Conservation (phyloP, 2,329 filamentous ascomycete species). For the Alternaria triticina region DNA sequence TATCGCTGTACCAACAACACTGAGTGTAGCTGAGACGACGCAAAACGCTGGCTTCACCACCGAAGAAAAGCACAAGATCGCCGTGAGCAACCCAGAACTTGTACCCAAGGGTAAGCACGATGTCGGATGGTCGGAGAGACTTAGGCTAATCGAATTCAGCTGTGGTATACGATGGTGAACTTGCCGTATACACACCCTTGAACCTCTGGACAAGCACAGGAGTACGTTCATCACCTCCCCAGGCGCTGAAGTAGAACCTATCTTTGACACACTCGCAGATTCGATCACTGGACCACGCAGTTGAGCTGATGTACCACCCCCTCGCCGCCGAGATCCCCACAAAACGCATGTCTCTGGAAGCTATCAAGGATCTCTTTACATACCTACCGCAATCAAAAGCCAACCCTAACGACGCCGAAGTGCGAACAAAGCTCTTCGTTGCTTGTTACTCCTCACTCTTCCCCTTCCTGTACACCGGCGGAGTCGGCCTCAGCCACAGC, state of each 20-base stretch:
- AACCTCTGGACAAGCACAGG: slow-evolving; percentile 60
- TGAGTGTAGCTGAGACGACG: slow-evolving; percentile 63
- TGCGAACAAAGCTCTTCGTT: slow-evolving; percentile 60
- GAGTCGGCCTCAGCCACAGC: slow-evolving; percentile 57
- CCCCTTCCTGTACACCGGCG: slow-evolving; percentile 57
- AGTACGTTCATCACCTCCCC: slow-evolving; percentile 21
- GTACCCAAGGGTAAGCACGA: slow-evolving; percentile 44
- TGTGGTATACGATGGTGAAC: slow-evolving; percentile 61
- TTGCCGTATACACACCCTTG: slow-evolving; percentile 59
- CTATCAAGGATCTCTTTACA: slow-evolving; percentile 59
- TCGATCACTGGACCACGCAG: slow-evolving; percentile 62
- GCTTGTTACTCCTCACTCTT: slow-evolving; percentile 60
- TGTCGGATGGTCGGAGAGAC: neutral
- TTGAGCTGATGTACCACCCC: slow-evolving; percentile 62
- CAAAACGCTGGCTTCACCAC: slow-evolving; percentile 60
- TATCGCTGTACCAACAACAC: slow-evolving; percentile 48
- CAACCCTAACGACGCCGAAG: slow-evolving; percentile 55
- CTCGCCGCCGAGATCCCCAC: slow-evolving; percentile 58
- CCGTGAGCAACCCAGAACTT: slow-evolving; percentile 54
- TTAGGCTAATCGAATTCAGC: slow-evolving; percentile 40
- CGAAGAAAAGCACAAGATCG: slow-evolving; percentile 58
- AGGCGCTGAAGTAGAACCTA: neutral
- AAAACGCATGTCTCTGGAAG: slow-evolving; percentile 54
- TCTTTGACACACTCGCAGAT: slow-evolving; percentile 40
- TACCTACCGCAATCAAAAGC: slow-evolving; percentile 59